Percentiles rank a stretch among this genome's conserved stretches.
phyloP scores from a whole-genome alignment of 768 basidiomycete genomes.

The Leccinum subtestaceum region DNA sequence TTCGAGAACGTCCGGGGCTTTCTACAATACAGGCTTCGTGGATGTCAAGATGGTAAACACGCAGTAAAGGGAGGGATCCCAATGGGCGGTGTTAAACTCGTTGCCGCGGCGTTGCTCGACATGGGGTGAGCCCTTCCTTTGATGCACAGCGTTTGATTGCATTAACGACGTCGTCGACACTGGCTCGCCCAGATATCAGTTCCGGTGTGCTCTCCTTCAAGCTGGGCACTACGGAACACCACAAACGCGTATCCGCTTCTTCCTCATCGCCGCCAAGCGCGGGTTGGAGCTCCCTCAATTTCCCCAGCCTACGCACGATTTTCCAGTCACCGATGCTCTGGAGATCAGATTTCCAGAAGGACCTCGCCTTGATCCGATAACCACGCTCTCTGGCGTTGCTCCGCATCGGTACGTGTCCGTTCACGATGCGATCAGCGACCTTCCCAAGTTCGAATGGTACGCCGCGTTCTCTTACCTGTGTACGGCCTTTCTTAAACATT shows the following conservation, averaged over 20 bases:
- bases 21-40: conserved; percentile 38
- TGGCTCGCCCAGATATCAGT: conserved; percentile 37
- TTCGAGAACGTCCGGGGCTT: conserved; percentile 52
- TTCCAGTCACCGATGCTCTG: conserved; percentile 41
- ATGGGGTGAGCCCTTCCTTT: conserved; percentile 51
- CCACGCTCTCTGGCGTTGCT: conserved; percentile 47
- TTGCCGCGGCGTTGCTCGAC: conserved; percentile 56
- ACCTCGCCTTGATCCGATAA: conserved; percentile 41
- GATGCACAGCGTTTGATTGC: not conserved
- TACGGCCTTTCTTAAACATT: not conserved
- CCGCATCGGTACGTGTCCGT: conserved; percentile 59
- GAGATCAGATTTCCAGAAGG: conserved; percentile 50
- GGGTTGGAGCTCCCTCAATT: conserved; percentile 36
- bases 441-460: conserved; percentile 74
- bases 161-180: not conserved
- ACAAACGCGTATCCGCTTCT: conserved; percentile 46
- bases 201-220: conserved; percentile 42
- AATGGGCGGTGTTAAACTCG: conserved; percentile 73
- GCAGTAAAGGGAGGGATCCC: conserved; percentile 59
- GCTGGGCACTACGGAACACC: conserved; percentile 49
- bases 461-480: conserved; percentile 1
- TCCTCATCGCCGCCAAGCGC: conserved; percentile 43
- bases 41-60: conserved; percentile 38
- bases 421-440: conserved; percentile 71
- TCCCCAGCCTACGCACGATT: conserved; percentile 45